Evolutionary conservation across 176 grass and related monocot genomes (phyloP).

Genomic region (Raddia distichophylla): DNA sequence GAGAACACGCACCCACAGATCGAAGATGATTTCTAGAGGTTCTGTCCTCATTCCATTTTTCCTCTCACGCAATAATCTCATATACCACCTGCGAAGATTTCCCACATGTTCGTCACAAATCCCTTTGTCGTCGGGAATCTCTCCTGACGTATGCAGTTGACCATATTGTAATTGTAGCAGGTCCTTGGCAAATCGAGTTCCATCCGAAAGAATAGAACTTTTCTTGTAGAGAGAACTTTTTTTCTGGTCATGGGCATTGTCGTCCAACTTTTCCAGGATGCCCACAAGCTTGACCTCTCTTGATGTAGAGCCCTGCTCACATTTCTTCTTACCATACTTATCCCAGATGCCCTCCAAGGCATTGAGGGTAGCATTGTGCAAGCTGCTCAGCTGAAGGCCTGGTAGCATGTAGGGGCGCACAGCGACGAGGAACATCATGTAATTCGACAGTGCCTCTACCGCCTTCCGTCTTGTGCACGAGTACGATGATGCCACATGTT

Average conservation of each 20-base stretch:
- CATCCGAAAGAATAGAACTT: too few species aligned
- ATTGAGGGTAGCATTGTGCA: not conserved
- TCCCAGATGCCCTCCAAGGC: not conserved
- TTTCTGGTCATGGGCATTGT: too few species aligned
- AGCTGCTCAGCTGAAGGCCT: not conserved
- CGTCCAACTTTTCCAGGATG: not conserved
- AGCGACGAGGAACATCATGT: not conserved
- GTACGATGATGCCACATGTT: not conserved
- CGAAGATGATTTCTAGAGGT: not conserved
- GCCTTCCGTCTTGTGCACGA: not conserved
- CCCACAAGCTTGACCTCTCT: not conserved
- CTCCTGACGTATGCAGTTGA: too few species aligned
- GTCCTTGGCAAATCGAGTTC: not conserved
- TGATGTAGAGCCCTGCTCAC: not conserved
- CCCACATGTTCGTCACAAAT: not conserved
- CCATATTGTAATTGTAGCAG: not conserved
- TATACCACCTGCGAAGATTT: not conserved
- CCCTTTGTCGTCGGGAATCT: not conserved
- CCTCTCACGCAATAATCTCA: not conserved
- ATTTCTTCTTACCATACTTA: not conserved
- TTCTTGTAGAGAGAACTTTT: too few species aligned
- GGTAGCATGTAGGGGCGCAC: not conserved
- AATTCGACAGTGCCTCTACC: not conserved
- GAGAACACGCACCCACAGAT: slow-evolving; percentile 22
- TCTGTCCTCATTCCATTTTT: too few species aligned